Evolutionary conservation across 1,139 yeast genomes (phyloP), one percentile per base, ranked within the genome.

Genomic region (Diutina ranongensis): DNA sequence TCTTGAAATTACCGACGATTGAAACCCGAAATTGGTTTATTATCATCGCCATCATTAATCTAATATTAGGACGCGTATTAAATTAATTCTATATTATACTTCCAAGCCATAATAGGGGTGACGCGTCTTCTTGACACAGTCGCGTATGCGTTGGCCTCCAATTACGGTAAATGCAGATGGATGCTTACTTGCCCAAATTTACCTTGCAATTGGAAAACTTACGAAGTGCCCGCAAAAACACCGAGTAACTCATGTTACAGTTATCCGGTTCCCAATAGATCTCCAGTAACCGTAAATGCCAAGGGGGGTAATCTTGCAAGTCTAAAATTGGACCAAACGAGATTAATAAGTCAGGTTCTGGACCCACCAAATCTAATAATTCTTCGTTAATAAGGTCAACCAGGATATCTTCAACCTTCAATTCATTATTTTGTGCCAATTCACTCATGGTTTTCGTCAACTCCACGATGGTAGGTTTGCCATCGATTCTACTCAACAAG

Each of bases 261-360:
- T 85, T 83, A 57, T 86, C 95, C 8, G 85, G 83, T 56, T 86
- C 92, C 85, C 94, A 85, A 64, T 83, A 89, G 55, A 92, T 78
- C 58, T 92, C 99, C 9, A 89, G 76, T 48, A 94, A 74, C 50
- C 98, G 73, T 40, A 88, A 78, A 58, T 92, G 97, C 98, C 98
- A 92, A 22, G 99, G 99, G 18, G 98, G 97, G 61, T 82, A 94
- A 31, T 95, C 97, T 61, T 88, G 95, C 46, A 94, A 72, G 59
- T 88, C 94, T 52, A 92, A 69, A 16, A 70, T 69, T 9, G 97
- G 95, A n/a, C 88, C 87, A 62, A 92, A 92, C 47, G 85, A 67
- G 40, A 94, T 70, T 46, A 92, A 68, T 52, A 92, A 68, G 59
- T 94, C 98, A 0, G 98, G 98, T 60, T 94, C 98, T 12, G 72